Evolutionary conservation across 306 rosid genomes (phyloP).

Genomic region (Styphnolobium japonicum): DNA sequence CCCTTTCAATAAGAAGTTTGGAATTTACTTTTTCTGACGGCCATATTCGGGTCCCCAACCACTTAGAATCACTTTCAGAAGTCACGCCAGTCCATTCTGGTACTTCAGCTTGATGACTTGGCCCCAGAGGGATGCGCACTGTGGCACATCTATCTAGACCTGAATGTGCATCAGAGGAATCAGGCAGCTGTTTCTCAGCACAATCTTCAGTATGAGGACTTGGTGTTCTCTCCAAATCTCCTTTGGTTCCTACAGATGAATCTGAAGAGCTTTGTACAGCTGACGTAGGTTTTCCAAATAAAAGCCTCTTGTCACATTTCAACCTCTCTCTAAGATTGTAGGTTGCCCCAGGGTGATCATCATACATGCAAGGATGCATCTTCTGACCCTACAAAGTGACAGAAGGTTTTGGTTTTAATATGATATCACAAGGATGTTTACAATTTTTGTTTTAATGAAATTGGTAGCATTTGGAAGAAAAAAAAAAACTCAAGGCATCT

Average conservation of each 20-base stretch:
- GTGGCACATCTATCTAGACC: conserved; percentile 15
- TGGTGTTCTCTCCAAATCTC: conserved; percentile 27
- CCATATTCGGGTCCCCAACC: conserved; percentile 73
- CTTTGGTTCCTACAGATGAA: conserved; percentile 24
- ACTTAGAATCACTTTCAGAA: conserved; percentile 65
- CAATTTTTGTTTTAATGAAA: neutral
- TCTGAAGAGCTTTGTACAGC: conserved; percentile 30
- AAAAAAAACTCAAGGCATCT: neutral
- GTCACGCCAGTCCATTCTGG: conserved; percentile 59
- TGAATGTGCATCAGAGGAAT: conserved; percentile 11
- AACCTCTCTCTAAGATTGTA: conserved; percentile 73
- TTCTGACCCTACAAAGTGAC: conserved; percentile 54
- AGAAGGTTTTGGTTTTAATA: conserved; percentile 27
- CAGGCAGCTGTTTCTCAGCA: conserved; percentile 13
- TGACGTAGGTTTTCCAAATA: conserved; percentile 20
- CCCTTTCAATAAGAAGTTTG: conserved; percentile 56
- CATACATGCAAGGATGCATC: conserved; percentile 79
- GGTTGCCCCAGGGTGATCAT: conserved; percentile 41
- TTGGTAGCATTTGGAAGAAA: neutral
- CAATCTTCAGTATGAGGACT: conserved; percentile 27
- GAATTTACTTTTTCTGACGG: conserved; percentile 43
- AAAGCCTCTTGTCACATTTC: conserved; percentile 33
- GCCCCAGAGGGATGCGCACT: conserved; percentile 40
- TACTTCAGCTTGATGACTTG: conserved; percentile 53
- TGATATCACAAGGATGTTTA: neutral